Evolutionary conservation across 768 basidiomycete species (phyloP).

Genomic region (Nevesoporus exiguus): DNA sequence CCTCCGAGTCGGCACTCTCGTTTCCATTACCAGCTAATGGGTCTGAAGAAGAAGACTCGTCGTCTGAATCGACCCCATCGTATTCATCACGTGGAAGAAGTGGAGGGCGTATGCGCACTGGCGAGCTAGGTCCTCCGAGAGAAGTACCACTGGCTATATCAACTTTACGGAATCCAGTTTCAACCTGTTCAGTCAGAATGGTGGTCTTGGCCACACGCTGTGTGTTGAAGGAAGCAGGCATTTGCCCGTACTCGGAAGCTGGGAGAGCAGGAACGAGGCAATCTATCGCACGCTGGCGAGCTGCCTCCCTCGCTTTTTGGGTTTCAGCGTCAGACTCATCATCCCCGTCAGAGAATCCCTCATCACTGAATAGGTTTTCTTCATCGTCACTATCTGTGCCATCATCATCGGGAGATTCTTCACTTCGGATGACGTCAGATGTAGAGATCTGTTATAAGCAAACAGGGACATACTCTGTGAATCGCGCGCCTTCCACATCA

Average conservation of each 20-base stretch:
- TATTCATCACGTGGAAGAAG: conserved; percentile 79
- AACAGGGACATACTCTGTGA: conserved; percentile 72
- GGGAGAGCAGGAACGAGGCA: conserved; percentile 78
- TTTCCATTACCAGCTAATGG: conserved; percentile 37
- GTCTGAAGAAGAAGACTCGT: conserved; percentile 71
- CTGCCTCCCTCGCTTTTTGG: conserved; percentile 27
- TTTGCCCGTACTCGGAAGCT: conserved; percentile 83
- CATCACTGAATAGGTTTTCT: conserved; percentile 40
- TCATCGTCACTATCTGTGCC: conserved; percentile 25
- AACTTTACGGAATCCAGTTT: conserved; percentile 11
- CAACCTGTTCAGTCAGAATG: conserved; percentile 41
- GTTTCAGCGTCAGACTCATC: conserved; percentile 35
- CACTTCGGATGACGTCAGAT: conserved; percentile 40
- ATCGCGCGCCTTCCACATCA: conserved; percentile 81
- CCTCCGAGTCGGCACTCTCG: conserved; percentile 62
- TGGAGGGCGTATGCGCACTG: conserved; percentile 47
- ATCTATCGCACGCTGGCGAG: conserved; percentile 67
- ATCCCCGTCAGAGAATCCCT: conserved; percentile 45
- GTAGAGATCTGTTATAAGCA: neutral
- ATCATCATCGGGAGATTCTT: conserved; percentile 64
- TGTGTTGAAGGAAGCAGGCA: conserved; percentile 74
- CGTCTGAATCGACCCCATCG: conserved; percentile 92
- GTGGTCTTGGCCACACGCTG: conserved; percentile 56
- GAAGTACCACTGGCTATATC: conserved; percentile 4
- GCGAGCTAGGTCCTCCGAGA: conserved; percentile 4